Conservation (phyloP, 257 asterid genomes). For the Rehmannia glutinosa region DNA sequence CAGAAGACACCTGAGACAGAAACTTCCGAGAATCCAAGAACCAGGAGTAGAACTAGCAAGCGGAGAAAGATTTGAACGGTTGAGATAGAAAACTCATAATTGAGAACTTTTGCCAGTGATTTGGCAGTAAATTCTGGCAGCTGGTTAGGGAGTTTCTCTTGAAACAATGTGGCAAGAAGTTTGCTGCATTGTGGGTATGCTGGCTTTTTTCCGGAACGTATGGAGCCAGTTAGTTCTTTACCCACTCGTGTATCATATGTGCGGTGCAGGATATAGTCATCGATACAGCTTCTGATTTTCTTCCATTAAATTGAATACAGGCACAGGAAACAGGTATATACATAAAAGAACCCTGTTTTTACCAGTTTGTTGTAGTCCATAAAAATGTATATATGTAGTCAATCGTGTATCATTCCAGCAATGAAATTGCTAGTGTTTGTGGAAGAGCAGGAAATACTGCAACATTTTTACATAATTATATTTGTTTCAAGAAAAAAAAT, state of each 20-base stretch:
- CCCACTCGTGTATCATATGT: constrained; percentile 15
- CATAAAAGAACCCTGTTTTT: constrained; percentile 2
- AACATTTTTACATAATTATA: constrained; percentile 9
- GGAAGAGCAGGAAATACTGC: constrained; percentile 11
- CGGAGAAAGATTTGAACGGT: constrained; percentile 46
- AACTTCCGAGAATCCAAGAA: constrained; percentile 58
- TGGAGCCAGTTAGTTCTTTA: not conserved
- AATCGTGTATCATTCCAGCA: constrained; percentile 12
- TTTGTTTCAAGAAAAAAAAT: not conserved
- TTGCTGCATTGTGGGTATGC: no score
- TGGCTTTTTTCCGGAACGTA: no score
- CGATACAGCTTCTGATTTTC: constrained; percentile 13
- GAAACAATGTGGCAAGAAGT: no score
- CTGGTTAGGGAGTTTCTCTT: not conserved
- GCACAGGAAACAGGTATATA: constrained; percentile 29
- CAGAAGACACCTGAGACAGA: constrained; percentile 53
- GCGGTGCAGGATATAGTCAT: no score
- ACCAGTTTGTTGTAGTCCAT: constrained; percentile 12
- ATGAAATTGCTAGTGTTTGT: constrained; percentile 18
- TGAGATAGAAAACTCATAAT: constrained; percentile 13
- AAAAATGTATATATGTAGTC: constrained; percentile 23
- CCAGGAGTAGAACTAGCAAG: constrained; percentile 71
- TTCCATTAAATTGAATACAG: constrained; percentile 17
- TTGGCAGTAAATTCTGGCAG: not conserved
- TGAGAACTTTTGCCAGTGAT: constrained; percentile 2